A percentile compares a stretch with the other conserved stretches of the same genome.
Evolutionary conservation across 1,139 yeast species (phyloP).

Genomic region (Taphrina betulina): DNA sequence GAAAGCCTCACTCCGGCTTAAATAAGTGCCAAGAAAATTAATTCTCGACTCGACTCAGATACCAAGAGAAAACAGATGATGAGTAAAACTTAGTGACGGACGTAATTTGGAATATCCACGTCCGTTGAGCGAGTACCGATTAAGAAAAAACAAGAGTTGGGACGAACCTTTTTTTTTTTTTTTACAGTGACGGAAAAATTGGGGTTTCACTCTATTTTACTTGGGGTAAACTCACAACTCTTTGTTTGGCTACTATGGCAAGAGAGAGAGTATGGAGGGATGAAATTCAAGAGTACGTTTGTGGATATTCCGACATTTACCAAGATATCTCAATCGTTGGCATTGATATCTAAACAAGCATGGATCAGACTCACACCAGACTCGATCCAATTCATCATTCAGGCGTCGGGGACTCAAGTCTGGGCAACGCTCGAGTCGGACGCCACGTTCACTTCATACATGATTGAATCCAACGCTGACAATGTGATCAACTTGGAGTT

Average conservation of each 20-base stretch:
- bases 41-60: conserved; percentile 5
- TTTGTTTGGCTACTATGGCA: too few relatives aligned
- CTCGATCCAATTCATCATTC: conserved; percentile 34
- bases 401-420: conserved; percentile 34
- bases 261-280: too few relatives aligned
- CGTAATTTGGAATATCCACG: too few relatives aligned
- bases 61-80: background rate
- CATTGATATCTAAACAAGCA: conserved; percentile 27
- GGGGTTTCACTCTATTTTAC: too few relatives aligned
- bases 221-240: too few relatives aligned
- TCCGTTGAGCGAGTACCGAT: too few relatives aligned
- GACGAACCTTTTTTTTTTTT: too few relatives aligned
- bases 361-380: conserved; percentile 34
- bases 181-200: too few relatives aligned
- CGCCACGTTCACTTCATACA: conserved; percentile 28
- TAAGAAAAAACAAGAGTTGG: too few relatives aligned
- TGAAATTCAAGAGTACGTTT: conserved; percentile 33
- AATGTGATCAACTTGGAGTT: conserved; percentile 36
- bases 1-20: conserved; percentile 20
- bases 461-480: conserved; percentile 34
- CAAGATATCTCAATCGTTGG: conserved; percentile 41
- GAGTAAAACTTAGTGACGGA: too few relatives aligned
- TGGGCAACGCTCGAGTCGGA: conserved; percentile 32
- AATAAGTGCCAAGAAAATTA: conserved; percentile 18
- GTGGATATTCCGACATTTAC: conserved; percentile 31